Percentiles rank a stretch among this genome's conserved stretches.
Evolutionary conservation across 2,329 filamentous ascomycete species (phyloP).

Genomic region (Hansfordia pulvinata): DNA sequence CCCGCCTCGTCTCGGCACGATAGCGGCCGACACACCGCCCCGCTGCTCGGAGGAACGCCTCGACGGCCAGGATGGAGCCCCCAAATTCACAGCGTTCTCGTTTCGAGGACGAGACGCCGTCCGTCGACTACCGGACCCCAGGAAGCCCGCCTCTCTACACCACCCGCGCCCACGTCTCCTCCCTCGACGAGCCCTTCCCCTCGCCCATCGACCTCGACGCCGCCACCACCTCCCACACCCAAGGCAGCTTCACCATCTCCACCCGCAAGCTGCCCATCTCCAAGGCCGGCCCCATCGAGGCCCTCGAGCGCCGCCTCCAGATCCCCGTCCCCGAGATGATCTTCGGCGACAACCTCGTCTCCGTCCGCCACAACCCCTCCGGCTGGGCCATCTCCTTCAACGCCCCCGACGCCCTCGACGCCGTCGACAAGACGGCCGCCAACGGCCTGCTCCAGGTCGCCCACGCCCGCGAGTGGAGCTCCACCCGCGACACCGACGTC

Average conservation of each 20-base stretch:
- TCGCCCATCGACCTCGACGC: conserved; percentile 31
- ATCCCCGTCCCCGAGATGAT: conserved; percentile 98
- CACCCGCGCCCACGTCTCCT: conserved; percentile 22
- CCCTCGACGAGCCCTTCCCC: conserved; percentile 40
- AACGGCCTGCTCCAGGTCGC: conserved; percentile 90
- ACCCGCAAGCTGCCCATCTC: conserved; percentile 90
- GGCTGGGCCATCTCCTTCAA: conserved; percentile 73
- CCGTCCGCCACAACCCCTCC: conserved; percentile 58
- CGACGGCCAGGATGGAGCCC: no score
- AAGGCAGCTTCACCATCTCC: conserved; percentile 59
- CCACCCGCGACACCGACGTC: conserved; percentile 63
- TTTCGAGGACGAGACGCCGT: no score
- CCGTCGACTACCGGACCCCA: no score
- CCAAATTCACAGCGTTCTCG: no score
- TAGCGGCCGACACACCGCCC: no score
- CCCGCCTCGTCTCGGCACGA: no score
- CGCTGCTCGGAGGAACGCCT: no score
- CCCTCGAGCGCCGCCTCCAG: conserved; percentile 62
- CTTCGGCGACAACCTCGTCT: conserved; percentile 85
- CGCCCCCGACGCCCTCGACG: conserved; percentile 75
- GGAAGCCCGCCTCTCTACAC: no score
- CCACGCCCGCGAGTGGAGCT: conserved; percentile 76
- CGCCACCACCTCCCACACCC: conserved; percentile 41
- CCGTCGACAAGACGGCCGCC: conserved; percentile 84
- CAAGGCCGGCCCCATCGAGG: conserved; percentile 80